Evolutionary conservation across 306 rosid species (phyloP), one percentile per base, ranked within the genome.

Genomic region (Macrotyloma uniflorum): DNA sequence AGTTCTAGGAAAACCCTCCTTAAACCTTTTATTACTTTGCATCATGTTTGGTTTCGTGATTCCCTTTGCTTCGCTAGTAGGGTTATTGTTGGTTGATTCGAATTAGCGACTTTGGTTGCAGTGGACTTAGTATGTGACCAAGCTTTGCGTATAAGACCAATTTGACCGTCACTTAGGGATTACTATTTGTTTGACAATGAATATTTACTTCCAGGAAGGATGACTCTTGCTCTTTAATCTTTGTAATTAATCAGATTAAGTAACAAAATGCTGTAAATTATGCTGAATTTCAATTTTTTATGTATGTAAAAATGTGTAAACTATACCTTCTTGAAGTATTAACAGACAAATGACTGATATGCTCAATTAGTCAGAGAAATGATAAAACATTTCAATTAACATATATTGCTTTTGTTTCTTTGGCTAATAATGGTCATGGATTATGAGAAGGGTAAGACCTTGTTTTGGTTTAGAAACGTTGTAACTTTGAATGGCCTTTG

Each of bases 1-100:
- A 49, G 51, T 76, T 76, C 80, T 23, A 3, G 18, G 80, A 73
- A 58, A 40, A 9, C 13, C 1, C 76, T 3, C 30, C 8, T 11
- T 14, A 70, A 69, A 16, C 11, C 23, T 70, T 30, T 18, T 33
- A 4, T 4, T 47, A n/a, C 45, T 70, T 70, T 11, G 36, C 12
- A 16, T 9, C 8, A 2, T 7, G 20, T 5, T 45, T 43, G 61
- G 47, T 28, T 74, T 61, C 32, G 6, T 16, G 55, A 3, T 57
- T 57, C 4, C 35, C 63, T 19, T 51, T 23, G 62, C 62, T 10
- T 1, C 2, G 28, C 28, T 26, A 26, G 5, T 22, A 9, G 61
- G 61, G 28, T 54, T 54, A 19, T 19, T 15, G 20, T 30, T 15
- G 42, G 35, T 61, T 61, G 42, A 30, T 40, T 28, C 2, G 11